phyloP scores from a whole-genome alignment of 139 green algal genomes.

The Parachlorella kessleri region DNA sequence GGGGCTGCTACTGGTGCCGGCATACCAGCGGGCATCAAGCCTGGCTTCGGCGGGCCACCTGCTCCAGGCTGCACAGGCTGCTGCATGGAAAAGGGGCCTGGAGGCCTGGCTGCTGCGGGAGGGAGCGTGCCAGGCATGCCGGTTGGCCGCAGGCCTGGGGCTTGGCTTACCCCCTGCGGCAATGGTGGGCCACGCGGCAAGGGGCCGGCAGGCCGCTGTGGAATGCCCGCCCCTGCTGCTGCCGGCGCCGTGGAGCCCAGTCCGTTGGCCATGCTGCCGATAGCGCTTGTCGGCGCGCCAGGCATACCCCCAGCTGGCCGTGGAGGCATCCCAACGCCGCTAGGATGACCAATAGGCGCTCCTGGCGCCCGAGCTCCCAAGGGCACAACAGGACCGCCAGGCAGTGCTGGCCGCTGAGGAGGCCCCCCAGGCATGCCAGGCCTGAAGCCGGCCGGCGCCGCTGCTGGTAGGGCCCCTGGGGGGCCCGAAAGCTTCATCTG shows the following conservation, averaged over 20 bases:
- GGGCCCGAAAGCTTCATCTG: constrained; percentile 33
- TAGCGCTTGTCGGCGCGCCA: neutral
- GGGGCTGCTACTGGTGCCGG: too few species aligned
- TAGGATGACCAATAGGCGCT: too few species aligned
- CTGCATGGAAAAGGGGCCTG: too few species aligned
- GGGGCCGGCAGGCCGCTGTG: neutral
- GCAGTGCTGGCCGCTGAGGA: too few species aligned
- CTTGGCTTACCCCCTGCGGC: too few species aligned
- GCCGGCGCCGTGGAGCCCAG: neutral
- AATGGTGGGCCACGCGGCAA: neutral
- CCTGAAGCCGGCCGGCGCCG: neutral
- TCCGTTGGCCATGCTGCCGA: neutral
- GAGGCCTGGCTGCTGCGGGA: neutral
- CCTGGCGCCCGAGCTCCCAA: neutral
- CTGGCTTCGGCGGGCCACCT: neutral
- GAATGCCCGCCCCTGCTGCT: neutral
- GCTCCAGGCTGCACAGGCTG: too few species aligned
- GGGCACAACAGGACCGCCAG: neutral
- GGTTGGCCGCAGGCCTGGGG: neutral
- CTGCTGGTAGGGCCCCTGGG: neutral
- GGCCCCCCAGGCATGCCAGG: neutral
- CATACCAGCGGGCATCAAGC: neutral
- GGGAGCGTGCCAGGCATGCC: neutral
- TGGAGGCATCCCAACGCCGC: neutral
- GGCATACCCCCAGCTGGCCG: neutral